Conservation (phyloP, 495 filamentous ascomycete genomes). For the Neurospora sp. region DNA sequence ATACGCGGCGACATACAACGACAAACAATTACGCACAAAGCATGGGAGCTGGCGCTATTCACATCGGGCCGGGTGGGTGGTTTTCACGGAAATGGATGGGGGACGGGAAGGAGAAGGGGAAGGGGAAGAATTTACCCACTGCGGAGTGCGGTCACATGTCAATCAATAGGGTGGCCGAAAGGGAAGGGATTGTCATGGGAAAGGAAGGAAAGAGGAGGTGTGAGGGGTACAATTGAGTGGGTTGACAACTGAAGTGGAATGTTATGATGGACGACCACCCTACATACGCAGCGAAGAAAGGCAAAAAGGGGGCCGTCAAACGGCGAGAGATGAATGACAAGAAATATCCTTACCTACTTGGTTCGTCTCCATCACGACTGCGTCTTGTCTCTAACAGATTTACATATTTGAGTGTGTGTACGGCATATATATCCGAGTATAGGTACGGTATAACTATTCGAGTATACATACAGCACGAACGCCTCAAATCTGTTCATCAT, state of each 20-base stretch:
- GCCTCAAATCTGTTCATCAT: too few species aligned
- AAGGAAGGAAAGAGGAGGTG: neutral
- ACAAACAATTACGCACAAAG: neutral
- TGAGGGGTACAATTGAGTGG: neutral
- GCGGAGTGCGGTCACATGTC: neutral
- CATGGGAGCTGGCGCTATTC: neutral
- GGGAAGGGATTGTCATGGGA: neutral
- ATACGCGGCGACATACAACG: neutral
- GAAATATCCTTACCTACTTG: neutral
- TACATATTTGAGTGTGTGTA: too few species aligned
- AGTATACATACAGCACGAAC: too few species aligned
- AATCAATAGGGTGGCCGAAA: neutral
- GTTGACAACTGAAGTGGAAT: too few species aligned
- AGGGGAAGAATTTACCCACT: neutral
- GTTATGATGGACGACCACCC: neutral
- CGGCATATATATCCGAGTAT: too few species aligned
- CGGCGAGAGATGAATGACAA: neutral
- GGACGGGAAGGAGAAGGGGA: neutral
- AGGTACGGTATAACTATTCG: too few species aligned
- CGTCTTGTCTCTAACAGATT: too few species aligned
- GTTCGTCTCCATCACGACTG: too few species aligned
- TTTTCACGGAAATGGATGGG: neutral
- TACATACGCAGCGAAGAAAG: neutral
- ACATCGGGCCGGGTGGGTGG: neutral
- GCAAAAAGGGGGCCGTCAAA: neutral